These are phyloP conservation scores for Moesziomyces aphidis DNA, from an alignment of 1,284 basidiomycete genomes.

Conservation along the genomic window DNA sequence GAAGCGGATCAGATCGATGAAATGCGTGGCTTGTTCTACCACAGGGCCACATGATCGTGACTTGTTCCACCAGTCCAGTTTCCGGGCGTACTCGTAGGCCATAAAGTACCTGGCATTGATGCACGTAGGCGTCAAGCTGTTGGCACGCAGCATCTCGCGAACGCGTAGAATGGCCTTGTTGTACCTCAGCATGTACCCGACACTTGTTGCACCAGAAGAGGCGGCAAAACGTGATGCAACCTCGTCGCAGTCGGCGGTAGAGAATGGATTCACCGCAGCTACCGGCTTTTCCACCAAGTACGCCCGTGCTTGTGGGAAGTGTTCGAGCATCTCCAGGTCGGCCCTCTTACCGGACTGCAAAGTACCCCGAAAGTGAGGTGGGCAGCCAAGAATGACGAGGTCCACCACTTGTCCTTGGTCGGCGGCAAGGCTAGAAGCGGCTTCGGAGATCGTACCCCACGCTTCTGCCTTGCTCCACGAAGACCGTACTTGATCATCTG, in stretches of 20 bases:
- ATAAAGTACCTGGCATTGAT: slow-evolving; percentile 58
- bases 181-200: slow-evolving; percentile 55
- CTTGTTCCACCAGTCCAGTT: slow-evolving; percentile 55
- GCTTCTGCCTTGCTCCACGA: slow-evolving; percentile 15
- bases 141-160: slow-evolving; percentile 15
- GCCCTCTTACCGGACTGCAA: slow-evolving; percentile 14
- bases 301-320: slow-evolving; percentile 24
- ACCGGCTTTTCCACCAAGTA: slow-evolving; percentile 64
- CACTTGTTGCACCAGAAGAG: slow-evolving; percentile 26
- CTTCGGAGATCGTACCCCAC: slow-evolving; percentile 2
- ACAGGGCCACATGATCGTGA: slow-evolving; percentile 57
- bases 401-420: slow-evolving; percentile 12
- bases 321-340: slow-evolving; percentile 25
- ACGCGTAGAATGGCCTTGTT: slow-evolving; percentile 33
- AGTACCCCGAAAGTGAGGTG: slow-evolving; percentile 43
- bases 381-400: slow-evolving; percentile 43
- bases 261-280: slow-evolving; percentile 43
- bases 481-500: slow-evolving; percentile 1
- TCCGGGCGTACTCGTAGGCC: slow-evolving; percentile 51
- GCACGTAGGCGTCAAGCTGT: slow-evolving; percentile 29
- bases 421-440: slow-evolving; percentile 3
- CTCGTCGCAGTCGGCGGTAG: slow-evolving; percentile 16
- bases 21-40: slow-evolving; percentile 66
- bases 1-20: slow-evolving; percentile 54
- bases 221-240: slow-evolving; percentile 24